These are phyloP conservation scores for Aspergillus cavernicola DNA, from an alignment of 495 filamentous ascomycete genomes.

Conservation along the genomic window DNA sequence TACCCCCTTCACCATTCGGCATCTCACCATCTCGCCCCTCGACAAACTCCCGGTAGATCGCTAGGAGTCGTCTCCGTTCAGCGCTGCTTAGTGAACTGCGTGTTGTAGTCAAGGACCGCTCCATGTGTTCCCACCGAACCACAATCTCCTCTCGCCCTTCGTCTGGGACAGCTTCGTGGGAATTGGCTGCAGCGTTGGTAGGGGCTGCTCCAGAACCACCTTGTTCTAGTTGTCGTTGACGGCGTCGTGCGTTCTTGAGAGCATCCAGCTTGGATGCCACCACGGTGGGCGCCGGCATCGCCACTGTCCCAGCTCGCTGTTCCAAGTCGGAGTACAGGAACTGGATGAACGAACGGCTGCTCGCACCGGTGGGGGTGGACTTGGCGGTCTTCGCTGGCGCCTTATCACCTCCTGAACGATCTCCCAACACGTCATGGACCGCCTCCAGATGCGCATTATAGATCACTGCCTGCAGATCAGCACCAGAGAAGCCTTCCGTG, in stretches of 20 bases:
- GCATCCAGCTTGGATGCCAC: slow-evolving; percentile 71
- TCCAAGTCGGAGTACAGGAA: slow-evolving; percentile 73
- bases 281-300: slow-evolving; percentile 60
- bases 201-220: slow-evolving; percentile 30
- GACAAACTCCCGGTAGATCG: slow-evolving; percentile 90
- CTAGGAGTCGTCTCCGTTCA: slow-evolving; percentile 68
- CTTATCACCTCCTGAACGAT: slow-evolving; percentile 46
- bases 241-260: slow-evolving; percentile 64
- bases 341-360: slow-evolving; percentile 61
- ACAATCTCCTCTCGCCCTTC: slow-evolving; percentile 64
- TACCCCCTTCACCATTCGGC: slow-evolving; percentile 83
- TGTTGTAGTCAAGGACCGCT: slow-evolving; percentile 71
- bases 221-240: slow-evolving; percentile 51
- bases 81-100: slow-evolving; percentile 74
- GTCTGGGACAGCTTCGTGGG: slow-evolving; percentile 28
- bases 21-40: slow-evolving; percentile 89
- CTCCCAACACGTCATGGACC: slow-evolving; percentile 85
- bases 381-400: slow-evolving; percentile 28
- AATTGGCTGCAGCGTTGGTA: slow-evolving; percentile 1
- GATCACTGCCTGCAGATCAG: slow-evolving; percentile 89
- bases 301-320: slow-evolving; percentile 40
- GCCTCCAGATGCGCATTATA: slow-evolving; percentile 97
- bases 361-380: slow-evolving; percentile 27
- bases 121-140: slow-evolving; percentile 83
- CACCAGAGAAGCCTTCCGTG: slow-evolving; percentile 91